Evolutionary conservation across 805 yeast genomes (phyloP).

Genomic region (Ogataea minuta): DNA sequence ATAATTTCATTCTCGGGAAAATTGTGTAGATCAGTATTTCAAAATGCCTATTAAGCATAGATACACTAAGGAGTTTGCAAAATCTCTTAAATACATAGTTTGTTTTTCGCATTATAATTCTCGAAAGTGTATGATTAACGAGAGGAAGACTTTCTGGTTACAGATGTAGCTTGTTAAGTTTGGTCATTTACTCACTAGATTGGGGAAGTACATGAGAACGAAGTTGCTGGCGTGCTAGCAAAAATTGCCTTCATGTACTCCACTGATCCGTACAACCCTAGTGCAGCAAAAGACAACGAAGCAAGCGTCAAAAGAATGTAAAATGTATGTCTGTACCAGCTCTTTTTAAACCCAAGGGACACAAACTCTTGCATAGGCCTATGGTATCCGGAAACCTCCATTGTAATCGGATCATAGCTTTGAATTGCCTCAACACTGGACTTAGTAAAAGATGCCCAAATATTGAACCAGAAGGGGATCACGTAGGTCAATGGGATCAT

Average conservation of each 20-base stretch:
- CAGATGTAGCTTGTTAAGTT: no score
- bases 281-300: slow-evolving; percentile 29
- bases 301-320: slow-evolving; percentile 25
- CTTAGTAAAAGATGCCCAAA: slow-evolving; percentile 22
- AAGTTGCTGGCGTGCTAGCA: slow-evolving; percentile 26
- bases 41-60: no score
- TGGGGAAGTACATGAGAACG: slow-evolving; percentile 34
- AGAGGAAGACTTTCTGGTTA: no score
- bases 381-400: slow-evolving; percentile 6
- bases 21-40: no score
- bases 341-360: slow-evolving; percentile 18
- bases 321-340: slow-evolving; percentile 19
- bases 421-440: slow-evolving; percentile 8
- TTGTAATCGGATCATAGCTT: slow-evolving; percentile 5
- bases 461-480: slow-evolving; percentile 25
- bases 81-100: no score
- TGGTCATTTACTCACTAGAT: no score
- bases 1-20: no score
- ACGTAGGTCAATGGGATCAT: slow-evolving; percentile 32
- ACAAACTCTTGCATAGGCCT: slow-evolving; percentile 1
- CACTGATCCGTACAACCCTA: slow-evolving; percentile 33
- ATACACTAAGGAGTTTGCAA: no score
- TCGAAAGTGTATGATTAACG: no score
- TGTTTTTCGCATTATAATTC: no score
- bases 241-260: slow-evolving; percentile 29